These are phyloP conservation scores for Crithidia mellificae DNA, from an alignment of 208 protist species.

Conservation along the genomic window DNA sequence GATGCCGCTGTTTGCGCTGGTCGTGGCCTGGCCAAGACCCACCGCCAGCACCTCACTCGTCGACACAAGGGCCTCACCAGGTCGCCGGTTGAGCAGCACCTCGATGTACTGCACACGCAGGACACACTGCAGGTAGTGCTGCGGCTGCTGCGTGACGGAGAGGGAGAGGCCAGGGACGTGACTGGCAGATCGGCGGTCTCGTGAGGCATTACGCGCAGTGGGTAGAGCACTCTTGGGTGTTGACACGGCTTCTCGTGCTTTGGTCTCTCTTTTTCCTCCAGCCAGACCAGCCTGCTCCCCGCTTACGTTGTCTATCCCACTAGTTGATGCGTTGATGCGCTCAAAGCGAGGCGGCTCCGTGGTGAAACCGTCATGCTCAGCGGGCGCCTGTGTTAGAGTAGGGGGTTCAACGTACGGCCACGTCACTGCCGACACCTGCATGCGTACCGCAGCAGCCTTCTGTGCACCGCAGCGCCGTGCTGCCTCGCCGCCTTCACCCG, in stretches of 20 bases:
- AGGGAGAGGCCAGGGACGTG: conserved; percentile 13
- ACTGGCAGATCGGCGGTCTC: conserved; percentile 5
- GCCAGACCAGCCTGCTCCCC: background rate
- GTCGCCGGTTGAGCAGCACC: conserved; percentile 43
- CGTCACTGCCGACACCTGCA: conserved; percentile 30
- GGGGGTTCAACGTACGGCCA: conserved; percentile 19
- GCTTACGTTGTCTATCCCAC: background rate
- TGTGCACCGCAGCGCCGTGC: background rate
- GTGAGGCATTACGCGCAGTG: background rate
- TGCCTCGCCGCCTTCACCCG: background rate
- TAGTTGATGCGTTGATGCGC: background rate
- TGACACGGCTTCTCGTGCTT: background rate
- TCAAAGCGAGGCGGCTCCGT: background rate
- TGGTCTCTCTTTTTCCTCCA: background rate
- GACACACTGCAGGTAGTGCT: conserved; percentile 34
- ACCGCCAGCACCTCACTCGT: conserved; percentile 57
- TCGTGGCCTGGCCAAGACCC: conserved; percentile 45
- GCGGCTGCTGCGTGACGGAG: conserved; percentile 18
- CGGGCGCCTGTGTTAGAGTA: background rate
- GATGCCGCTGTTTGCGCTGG: conserved; percentile 21
- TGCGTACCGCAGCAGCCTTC: background rate
- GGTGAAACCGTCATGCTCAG: background rate
- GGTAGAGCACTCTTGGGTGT: background rate
- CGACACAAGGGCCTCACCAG: conserved; percentile 32
- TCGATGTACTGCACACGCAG: conserved; percentile 53